Base-by-base conservation (phyloP, 352 stramenopile species). In the Phytophthora idaei region DNA sequence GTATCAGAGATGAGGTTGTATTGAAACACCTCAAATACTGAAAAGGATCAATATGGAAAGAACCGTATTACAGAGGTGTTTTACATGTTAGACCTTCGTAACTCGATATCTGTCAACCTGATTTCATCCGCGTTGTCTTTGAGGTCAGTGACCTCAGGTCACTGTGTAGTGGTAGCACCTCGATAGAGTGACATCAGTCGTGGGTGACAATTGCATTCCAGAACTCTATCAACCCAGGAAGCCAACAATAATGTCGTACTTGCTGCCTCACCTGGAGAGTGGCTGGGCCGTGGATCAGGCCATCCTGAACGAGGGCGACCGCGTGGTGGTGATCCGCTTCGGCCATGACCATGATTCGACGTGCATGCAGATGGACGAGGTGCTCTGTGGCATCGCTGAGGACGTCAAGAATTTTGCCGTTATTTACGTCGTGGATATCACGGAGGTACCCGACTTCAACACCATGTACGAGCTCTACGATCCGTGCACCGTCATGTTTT, bases 381-480 rank as follows among this genome's bases (percentile, higher is more conserved):
- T 97, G 68, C 75, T 99, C 5, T 95, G 87, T 56, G 90, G 81
- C 53, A 97, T 99, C 45, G 96, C 97, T 39, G 98, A 99, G 67
- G 97, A 99, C 71, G 96, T 99, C 37, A 99, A 99, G 82, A 99
- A 99, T 74, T 99, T 99, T 79, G 97, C 96, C 5, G 97, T 97
- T 12, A 96, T 99, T 56, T 99, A 99, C 74, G 83, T 99, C 12
- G 97, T 94, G 34, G 86, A 94, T 74, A 95, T 95, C 64, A 94
- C 86, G 15, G 86, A 97, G 51, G 98, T 99, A 50, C 97, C 97
- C 7, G 98, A 99, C 72, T 99, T 99, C 73, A 99, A 99, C 78
- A 94, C 93, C 58, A 99, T 99, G 98, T 99, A 99, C 81, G 98
- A 99, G 84, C 88, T 99, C 8, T 99, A 99, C 78, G 97, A 99